A percentile compares a stretch with the other conserved stretches of the same genome.
Conservation (phyloP, 768 basidiomycete genomes). For the Leccinum rimulosum region DNA sequence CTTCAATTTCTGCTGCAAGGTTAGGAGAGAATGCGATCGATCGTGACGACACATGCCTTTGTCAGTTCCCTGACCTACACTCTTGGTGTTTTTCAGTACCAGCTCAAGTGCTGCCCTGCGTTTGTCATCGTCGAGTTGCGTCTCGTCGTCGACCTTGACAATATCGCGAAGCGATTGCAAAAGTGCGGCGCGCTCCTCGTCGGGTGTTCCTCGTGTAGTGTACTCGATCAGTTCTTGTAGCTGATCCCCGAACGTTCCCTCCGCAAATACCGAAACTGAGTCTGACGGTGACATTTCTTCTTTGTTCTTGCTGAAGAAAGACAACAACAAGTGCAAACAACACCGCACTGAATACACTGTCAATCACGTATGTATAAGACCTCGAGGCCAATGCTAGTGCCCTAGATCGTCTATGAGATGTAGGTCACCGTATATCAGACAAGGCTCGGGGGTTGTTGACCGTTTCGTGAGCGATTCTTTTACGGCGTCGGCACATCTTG, state of each 20-base stretch:
- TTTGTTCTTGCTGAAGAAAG: conserved; percentile 4
- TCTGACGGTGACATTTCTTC: conserved; percentile 65
- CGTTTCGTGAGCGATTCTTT: too few species aligned
- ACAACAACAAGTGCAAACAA: conserved; percentile 24
- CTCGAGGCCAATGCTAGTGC: too few species aligned
- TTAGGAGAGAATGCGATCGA: conserved; percentile 4
- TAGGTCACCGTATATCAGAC: too few species aligned
- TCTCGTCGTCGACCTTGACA: conserved; percentile 48
- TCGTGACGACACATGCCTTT: conserved; percentile 49
- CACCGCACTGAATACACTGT: too few species aligned
- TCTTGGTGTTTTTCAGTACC: conserved; percentile 60
- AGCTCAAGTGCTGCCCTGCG: conserved; percentile 56
- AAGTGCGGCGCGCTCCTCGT: conserved; percentile 63
- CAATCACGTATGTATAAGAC: too few species aligned
- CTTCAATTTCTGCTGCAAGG: conserved; percentile 63
- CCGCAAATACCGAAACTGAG: conserved; percentile 80
- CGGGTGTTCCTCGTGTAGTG: conserved; percentile 60
- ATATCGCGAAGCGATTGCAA: conserved; percentile 66
- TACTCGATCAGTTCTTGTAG: conserved; percentile 78
- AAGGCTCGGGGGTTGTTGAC: too few species aligned
- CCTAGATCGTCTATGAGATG: too few species aligned
- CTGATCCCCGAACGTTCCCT: conserved; percentile 87
- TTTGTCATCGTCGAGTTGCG: conserved; percentile 52
- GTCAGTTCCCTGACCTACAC: conserved; percentile 74
- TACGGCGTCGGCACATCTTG: too few species aligned